Evolutionary conservation across 164 flowering plant genomes (phyloP).

Genomic region (Liriodendron chinense): DNA sequence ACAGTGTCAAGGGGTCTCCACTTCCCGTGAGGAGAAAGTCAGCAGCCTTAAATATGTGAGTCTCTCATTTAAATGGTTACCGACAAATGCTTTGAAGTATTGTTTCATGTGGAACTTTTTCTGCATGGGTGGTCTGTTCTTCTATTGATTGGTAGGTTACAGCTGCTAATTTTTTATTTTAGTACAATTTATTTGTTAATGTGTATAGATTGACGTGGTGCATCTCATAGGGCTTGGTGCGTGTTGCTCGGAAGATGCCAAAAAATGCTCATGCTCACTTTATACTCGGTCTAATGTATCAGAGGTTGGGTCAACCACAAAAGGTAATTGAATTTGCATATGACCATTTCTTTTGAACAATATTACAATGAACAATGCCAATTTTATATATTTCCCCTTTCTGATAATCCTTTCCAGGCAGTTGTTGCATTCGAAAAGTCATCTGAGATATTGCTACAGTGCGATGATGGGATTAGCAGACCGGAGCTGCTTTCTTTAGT

Average conservation of each 20-base stretch:
- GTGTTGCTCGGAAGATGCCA: slow-evolving; percentile 91
- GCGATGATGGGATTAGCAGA: slow-evolving; percentile 76
- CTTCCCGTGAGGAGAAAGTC: slow-evolving; percentile 84
- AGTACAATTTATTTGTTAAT: neutral
- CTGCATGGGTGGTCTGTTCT: neutral
- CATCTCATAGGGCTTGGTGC: slow-evolving; percentile 66
- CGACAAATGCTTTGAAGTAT: neutral
- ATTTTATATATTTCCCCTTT: neutral
- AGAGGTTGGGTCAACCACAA: slow-evolving; percentile 80
- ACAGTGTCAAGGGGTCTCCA: slow-evolving; percentile 55
- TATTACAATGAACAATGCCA: neutral
- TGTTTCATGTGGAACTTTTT: neutral
- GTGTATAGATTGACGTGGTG: slow-evolving; percentile 1
- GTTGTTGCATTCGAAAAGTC: slow-evolving; percentile 81
- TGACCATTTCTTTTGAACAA: neutral
- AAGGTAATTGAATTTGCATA: slow-evolving; percentile 48
- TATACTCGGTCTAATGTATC: slow-evolving; percentile 88
- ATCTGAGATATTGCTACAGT: slow-evolving; percentile 64
- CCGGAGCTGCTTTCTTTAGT: slow-evolving; percentile 80
- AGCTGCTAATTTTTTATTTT: neutral
- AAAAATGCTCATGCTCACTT: slow-evolving; percentile 96
- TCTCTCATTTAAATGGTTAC: slow-evolving; percentile 1
- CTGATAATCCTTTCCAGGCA: slow-evolving; percentile 42
- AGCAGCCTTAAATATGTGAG: slow-evolving; percentile 90
- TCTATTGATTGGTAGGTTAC: neutral